phyloP scores from a whole-genome alignment of 441 rosid genomes.

The Capsella rubella region DNA sequence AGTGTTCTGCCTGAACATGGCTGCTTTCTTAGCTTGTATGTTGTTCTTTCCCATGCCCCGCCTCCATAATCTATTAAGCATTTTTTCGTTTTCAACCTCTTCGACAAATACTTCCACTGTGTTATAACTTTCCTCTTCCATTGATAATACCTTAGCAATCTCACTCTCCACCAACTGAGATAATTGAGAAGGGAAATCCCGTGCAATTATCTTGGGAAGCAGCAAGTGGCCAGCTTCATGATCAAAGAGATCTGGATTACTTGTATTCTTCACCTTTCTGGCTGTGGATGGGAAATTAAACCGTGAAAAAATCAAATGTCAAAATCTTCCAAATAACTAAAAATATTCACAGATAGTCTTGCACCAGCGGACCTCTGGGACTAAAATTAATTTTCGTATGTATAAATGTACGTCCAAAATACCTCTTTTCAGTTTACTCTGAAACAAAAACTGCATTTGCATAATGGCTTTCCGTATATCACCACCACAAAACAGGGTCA shows the following conservation, averaged over 20 bases:
- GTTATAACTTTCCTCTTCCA: constrained; percentile 53
- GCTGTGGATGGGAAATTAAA: constrained; percentile 51
- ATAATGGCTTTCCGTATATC: constrained; percentile 84
- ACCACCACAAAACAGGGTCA: constrained; percentile 61
- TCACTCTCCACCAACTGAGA: constrained; percentile 84
- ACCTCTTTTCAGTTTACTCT: constrained; percentile 71
- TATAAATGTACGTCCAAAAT: constrained; percentile 7
- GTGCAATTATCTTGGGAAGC: constrained; percentile 72
- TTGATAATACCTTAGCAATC: constrained; percentile 54
- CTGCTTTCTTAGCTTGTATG: constrained; percentile 79
- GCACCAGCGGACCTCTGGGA: constrained; percentile 1
- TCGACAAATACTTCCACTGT: constrained; percentile 50
- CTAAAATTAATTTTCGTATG: neutral
- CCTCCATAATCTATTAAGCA: constrained; percentile 46
- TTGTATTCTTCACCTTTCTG: constrained; percentile 41
- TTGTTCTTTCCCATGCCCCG: constrained; percentile 49
- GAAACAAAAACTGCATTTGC: constrained; percentile 97
- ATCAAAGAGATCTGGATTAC: constrained; percentile 54
- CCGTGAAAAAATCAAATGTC: constrained; percentile 30
- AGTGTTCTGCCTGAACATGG: constrained; percentile 67
- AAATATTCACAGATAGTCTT: constrained; percentile 12
- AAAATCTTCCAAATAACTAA: constrained; percentile 9
- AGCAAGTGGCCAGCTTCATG: constrained; percentile 63
- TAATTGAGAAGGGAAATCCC: constrained; percentile 78
- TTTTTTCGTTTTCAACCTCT: constrained; percentile 49